Evolutionary conservation across 2,329 filamentous ascomycete genomes (phyloP), one percentile per base, ranked within the genome.

Genomic region (Colletotrichum aenigma): DNA sequence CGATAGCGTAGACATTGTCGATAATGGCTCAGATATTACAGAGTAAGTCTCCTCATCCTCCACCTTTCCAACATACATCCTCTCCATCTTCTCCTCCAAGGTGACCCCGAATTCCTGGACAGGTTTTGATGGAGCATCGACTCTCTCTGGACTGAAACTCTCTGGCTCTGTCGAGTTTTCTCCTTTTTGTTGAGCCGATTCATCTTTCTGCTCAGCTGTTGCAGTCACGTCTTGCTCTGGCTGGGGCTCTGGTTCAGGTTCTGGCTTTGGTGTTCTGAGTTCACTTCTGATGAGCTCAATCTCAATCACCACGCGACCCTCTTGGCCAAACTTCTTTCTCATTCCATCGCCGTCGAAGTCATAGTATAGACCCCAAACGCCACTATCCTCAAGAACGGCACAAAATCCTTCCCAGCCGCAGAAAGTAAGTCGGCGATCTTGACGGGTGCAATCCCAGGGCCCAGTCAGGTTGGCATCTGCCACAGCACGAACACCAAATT

Each of bases 241-340:
- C 24, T 34, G 15, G 4, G 34, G 56, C 24, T 70, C 24, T 26
- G 55, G 6, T 30, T 69, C 24, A 4, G 43, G 48, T 4, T 75
- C 68, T 6, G 72, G 72, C 26, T 58, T 66, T 26, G 61, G 56
- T 4, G 62, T 52, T 12, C 72, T 66, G 81, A 87, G 88, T 79
- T 92, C 91, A 24, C 87, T 87, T 13, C 90, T 84, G 3, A 84
- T 84, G 28, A 92, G 81, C 79, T 92, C 90, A 4, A 93, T 81
- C 69, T 92, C 91, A 8, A 92, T 83, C 1, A 92, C 87, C 15
- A 87, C 83, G 4, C 86, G 88, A 3, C 72, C 55, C 4, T 87
- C 88, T 66, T 83, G 80, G 1, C 85, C 83, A 5, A 91, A 81
- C 78, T 89, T 91, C 1, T 80, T 81, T 60, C 77, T 80, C 32